phyloP scores from a whole-genome alignment of 169 alveolate genomes.

The Eimeria falciformis region DNA sequence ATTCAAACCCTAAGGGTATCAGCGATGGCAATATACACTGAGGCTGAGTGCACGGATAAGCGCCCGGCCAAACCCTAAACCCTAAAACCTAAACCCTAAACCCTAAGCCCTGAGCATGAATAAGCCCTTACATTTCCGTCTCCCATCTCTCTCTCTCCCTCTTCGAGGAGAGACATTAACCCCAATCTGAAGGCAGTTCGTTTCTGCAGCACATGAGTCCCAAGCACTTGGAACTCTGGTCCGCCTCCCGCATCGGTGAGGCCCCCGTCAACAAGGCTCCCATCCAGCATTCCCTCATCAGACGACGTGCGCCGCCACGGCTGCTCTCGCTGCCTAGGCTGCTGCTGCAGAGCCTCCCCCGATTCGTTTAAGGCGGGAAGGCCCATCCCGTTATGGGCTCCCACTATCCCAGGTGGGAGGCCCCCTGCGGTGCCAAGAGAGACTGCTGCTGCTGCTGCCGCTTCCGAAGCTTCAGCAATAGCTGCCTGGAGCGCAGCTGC shows the following conservation, averaged over 20 bases:
- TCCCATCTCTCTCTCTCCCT: background rate
- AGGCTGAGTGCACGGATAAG: too few relatives aligned
- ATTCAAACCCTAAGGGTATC: too few relatives aligned
- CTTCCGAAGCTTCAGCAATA: background rate
- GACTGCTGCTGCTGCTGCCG: background rate
- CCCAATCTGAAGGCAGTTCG: slow-evolving; percentile 7
- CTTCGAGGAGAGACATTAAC: background rate
- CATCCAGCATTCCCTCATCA: too few relatives aligned
- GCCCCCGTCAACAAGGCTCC: too few relatives aligned
- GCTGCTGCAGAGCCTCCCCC: background rate
- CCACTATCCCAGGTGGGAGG: too few relatives aligned
- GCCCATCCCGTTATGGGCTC: too few relatives aligned
- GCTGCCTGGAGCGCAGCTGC: background rate
- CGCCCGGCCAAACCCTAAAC: background rate
- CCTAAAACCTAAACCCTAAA: slow-evolving; percentile 11
- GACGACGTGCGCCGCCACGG: background rate
- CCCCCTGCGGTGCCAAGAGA: too few relatives aligned
- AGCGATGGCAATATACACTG: too few relatives aligned
- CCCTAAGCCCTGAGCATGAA: background rate
- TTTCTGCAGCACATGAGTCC: background rate
- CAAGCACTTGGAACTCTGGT: background rate
- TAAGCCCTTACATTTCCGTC: slow-evolving; percentile 2
- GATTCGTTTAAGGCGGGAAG: too few relatives aligned
- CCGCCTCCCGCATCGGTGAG: background rate
- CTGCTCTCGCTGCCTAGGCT: background rate